Percentiles rank a stretch among this genome's conserved stretches.
phyloP scores from a whole-genome alignment of 352 stramenopile species.

The Globisporangium okanoganense region DNA sequence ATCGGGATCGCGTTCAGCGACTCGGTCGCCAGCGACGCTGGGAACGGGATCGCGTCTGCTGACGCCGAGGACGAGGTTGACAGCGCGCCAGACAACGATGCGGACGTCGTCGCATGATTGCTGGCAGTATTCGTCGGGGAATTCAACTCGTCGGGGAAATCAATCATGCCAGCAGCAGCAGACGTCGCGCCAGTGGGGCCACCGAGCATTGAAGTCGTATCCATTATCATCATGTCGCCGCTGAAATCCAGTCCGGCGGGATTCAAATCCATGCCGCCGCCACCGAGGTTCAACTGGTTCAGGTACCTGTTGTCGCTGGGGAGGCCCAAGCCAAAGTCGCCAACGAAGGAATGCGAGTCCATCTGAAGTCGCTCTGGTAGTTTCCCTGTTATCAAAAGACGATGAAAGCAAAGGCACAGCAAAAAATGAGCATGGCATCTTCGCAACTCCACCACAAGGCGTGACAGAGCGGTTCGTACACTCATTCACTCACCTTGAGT shows the following conservation, averaged over 20 bases:
- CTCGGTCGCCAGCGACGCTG: conserved; percentile 63
- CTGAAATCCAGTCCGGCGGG: conserved; percentile 60
- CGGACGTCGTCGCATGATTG: conserved; percentile 21
- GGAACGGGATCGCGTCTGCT: conserved; percentile 70
- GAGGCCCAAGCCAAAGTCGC: conserved; percentile 69
- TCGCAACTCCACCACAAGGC: no score
- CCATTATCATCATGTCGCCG: conserved; percentile 66
- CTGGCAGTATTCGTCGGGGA: conserved; percentile 38
- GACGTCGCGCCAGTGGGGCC: conserved; percentile 16
- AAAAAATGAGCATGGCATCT: background rate
- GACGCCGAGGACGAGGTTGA: conserved; percentile 28
- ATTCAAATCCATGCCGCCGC: conserved; percentile 35
- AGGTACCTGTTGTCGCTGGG: conserved; percentile 68
- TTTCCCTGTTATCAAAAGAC: background rate
- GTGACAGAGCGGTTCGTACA: background rate
- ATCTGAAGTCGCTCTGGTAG: conserved; percentile 21
- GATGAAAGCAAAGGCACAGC: background rate
- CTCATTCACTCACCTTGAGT: background rate
- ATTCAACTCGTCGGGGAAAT: conserved; percentile 86
- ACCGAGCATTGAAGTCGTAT: conserved; percentile 37
- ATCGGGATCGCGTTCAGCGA: conserved; percentile 29
- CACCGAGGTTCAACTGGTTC: conserved; percentile 65
- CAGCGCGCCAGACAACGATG: conserved; percentile 25
- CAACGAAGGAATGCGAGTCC: conserved; percentile 76
- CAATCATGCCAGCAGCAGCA: conserved; percentile 57